Evolutionary conservation across 192 early-diverging fungal species (phyloP), one percentile per base, ranked within the genome.

Genomic region (Linderina pennispora): DNA sequence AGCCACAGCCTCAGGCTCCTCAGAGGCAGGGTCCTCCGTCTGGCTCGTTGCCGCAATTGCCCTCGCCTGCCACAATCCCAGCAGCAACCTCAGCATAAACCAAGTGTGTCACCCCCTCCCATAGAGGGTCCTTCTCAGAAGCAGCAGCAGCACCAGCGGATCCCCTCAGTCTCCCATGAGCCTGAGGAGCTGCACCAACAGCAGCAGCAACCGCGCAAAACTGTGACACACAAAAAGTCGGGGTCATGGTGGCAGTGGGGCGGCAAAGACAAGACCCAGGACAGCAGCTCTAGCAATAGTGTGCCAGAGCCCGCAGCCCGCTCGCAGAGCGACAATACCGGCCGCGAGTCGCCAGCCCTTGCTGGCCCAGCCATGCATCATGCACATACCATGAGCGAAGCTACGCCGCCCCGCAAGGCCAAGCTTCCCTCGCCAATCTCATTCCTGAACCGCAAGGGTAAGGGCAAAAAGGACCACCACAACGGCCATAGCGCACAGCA

Each of bases 201-300:
- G 19, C 16, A 37, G 38, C n/a, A 9, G 35, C 28, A 6, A 6
- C 46, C 13, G 55, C 55, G 53, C 26, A 55, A 56, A 26, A 48
- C 53, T 10, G 42, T 69, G 17, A 45, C 54, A n/a, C 65, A 69
- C 37, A 69, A 69, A 48, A 69, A 69, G 32, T 69, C 65, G 1
- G 54, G 41, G 3, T 69, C 65, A 15, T 69, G 65, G 65, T 69
- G 65, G 65, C 65, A 69, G 45, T 69, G 65, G 65, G 62, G 55
- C 28, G 22, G 57, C 2, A 48, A 56, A 8, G 65, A 62, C 23
- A 5, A 45, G 16, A 14, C 5, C 25, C 25, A 18, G 18, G 25
- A 39, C 37, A 37, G 13, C 18, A 17, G 31, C 36, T 19, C 24
- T 17, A 26, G 31, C 25, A 14, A 31, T 4, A 18, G 19, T 26